Percentiles rank a stretch among this genome's conserved stretches.
phyloP scores from a whole-genome alignment of 495 filamentous ascomycete genomes.

The Trichocladium antarcticum region DNA sequence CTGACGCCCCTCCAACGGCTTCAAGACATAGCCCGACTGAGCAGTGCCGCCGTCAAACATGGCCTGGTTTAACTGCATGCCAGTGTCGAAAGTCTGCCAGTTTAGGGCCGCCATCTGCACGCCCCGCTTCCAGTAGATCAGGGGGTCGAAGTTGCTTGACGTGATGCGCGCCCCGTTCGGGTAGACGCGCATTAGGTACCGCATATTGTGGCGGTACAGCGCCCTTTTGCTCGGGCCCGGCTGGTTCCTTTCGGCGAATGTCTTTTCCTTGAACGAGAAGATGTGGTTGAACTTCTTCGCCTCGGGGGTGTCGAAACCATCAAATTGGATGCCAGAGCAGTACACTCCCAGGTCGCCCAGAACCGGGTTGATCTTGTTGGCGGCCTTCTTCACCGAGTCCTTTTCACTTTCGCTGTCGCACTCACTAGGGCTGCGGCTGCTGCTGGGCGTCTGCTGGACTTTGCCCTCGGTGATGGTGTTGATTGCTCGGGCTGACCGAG shows the following conservation, averaged over 20 bases:
- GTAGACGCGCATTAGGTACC: constrained; percentile 87
- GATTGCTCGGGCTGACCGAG: constrained; percentile 29
- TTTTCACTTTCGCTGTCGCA: constrained; percentile 47
- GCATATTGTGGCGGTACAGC: constrained; percentile 82
- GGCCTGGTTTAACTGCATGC: constrained; percentile 90
- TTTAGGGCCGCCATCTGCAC: constrained; percentile 96
- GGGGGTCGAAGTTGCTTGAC: constrained; percentile 87
- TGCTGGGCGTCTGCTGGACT: constrained; percentile 40
- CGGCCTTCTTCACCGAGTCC: constrained; percentile 48
- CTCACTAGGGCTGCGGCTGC: constrained; percentile 46
- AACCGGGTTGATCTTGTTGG: constrained; percentile 74
- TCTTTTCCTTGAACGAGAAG: constrained; percentile 81
- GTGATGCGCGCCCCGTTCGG: constrained; percentile 65
- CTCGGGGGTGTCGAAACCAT: constrained; percentile 59
- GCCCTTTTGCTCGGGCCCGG: constrained; percentile 56
- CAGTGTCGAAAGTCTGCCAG: constrained; percentile 94
- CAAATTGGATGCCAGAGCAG: constrained; percentile 73
- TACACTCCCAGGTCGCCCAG: constrained; percentile 85
- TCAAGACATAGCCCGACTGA: constrained; percentile 82
- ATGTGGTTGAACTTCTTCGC: constrained; percentile 83
- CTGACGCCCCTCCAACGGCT: constrained; percentile 70
- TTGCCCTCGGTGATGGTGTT: constrained; percentile 42
- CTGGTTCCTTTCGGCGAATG: constrained; percentile 66
- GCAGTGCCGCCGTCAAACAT: constrained; percentile 95
- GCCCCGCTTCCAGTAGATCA: constrained; percentile 84